Evolutionary conservation across 768 basidiomycete genomes (phyloP).

Genomic region (Galerina sulciceps): DNA sequence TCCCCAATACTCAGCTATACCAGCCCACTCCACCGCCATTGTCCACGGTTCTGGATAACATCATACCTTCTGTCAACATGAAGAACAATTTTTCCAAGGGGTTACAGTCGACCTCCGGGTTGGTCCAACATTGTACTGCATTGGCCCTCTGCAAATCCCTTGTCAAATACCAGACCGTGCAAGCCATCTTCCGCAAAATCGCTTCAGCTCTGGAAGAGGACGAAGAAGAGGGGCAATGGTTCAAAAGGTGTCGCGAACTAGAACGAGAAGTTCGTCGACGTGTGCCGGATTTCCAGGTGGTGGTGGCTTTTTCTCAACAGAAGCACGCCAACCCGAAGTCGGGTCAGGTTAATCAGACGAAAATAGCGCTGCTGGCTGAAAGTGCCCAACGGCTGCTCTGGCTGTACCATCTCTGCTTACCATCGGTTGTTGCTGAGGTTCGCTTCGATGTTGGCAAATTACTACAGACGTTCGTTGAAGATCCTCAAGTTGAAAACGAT

Average conservation of each 20-base stretch:
- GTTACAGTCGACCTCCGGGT: constrained; percentile 66
- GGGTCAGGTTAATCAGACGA: constrained; percentile 33
- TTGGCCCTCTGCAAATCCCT: constrained; percentile 78
- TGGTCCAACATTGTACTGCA: constrained; percentile 89
- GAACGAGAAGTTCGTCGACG: constrained; percentile 75
- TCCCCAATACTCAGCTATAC: constrained; percentile 51
- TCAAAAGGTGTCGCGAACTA: constrained; percentile 64
- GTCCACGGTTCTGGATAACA: constrained; percentile 69
- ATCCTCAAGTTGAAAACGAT: constrained; percentile 17
- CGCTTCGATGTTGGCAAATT: constrained; percentile 88
- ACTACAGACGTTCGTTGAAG: constrained; percentile 47
- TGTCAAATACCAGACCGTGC: constrained; percentile 65
- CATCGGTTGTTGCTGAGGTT: constrained; percentile 74
- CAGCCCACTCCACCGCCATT: constrained; percentile 80
- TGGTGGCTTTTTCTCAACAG: constrained; percentile 82
- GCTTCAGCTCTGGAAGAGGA: constrained; percentile 62
- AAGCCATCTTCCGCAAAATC: constrained; percentile 50
- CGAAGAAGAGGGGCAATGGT: constrained; percentile 73
- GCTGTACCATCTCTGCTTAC: constrained; percentile 83
- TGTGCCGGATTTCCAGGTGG: constrained; percentile 85
- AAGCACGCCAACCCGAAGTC: constrained; percentile 23
- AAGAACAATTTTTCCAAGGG: constrained; percentile 83
- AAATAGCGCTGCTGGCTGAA: constrained; percentile 72
- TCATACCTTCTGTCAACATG: constrained; percentile 77
- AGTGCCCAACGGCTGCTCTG: constrained; percentile 80